A percentile compares a stretch with the other conserved stretches of the same genome.
phyloP scores from a whole-genome alignment of 192 early-diverging fungal genomes.

The Helicostylum pulchrum region DNA sequence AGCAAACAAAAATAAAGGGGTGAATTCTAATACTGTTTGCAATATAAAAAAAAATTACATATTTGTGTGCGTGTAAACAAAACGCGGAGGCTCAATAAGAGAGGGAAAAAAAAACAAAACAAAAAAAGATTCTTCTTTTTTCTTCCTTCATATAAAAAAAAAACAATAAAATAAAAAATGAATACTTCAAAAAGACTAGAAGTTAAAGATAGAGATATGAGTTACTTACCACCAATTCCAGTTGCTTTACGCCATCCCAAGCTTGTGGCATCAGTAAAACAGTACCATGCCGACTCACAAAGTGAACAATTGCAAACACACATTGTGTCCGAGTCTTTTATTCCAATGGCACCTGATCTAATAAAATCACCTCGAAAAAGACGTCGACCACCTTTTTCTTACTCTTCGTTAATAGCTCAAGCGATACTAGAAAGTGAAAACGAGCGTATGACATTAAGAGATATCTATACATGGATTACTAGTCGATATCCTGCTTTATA shows the following conservation, averaged over 20 bases:
- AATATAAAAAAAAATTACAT: too few relatives aligned
- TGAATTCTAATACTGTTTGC: too few relatives aligned
- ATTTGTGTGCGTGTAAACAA: too few relatives aligned
- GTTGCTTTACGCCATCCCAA: constrained; percentile 32
- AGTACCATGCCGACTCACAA: constrained; percentile 26
- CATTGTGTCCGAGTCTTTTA: constrained; percentile 38
- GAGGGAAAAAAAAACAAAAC: too few relatives aligned
- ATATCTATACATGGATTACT: constrained; percentile 86
- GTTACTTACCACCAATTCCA: constrained; percentile 30
- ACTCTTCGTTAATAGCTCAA: constrained; percentile 78
- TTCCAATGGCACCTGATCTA: constrained; percentile 31
- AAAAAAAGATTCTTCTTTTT: too few relatives aligned
- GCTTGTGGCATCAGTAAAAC: constrained; percentile 20
- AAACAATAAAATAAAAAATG: too few relatives aligned
- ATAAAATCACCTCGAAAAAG: constrained; percentile 26
- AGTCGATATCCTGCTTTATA: constrained; percentile 72
- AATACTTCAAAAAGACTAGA: background rate
- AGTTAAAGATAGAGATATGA: background rate
- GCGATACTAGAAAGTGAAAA: constrained; percentile 65
- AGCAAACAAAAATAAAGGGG: too few relatives aligned
- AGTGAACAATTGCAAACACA: constrained; percentile 28
- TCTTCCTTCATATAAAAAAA: too few relatives aligned
- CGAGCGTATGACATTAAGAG: constrained; percentile 69
- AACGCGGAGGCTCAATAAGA: too few relatives aligned
- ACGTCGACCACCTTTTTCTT: constrained; percentile 70